These are phyloP conservation scores for Wickerhamomyces bovis DNA, from an alignment of 805 yeast species.

Conservation along the genomic window DNA sequence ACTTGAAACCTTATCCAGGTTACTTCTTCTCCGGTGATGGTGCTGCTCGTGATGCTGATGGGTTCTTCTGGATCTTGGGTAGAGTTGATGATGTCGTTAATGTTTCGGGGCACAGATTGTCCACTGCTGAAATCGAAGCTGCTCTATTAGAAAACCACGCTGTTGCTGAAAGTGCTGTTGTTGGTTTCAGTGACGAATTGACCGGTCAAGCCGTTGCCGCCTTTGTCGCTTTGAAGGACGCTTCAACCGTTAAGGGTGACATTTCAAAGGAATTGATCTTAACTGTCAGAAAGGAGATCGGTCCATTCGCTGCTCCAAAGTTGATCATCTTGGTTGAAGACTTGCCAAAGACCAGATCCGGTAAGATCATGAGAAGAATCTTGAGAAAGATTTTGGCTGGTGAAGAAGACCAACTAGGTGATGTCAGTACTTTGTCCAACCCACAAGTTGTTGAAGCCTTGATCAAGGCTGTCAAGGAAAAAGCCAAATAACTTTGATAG, in stretches of 20 bases:
- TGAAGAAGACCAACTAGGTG: conserved; percentile 79
- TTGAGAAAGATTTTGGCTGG: conserved; percentile 69
- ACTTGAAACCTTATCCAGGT: conserved; percentile 75
- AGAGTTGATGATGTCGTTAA: conserved; percentile 87
- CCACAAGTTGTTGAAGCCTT: conserved; percentile 68
- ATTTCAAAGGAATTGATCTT: conserved; percentile 58
- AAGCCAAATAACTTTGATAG: conserved; percentile 5
- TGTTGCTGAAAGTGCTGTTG: conserved; percentile 78
- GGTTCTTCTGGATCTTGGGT: conserved; percentile 81
- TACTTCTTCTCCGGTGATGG: conserved; percentile 87
- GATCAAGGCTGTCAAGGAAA: conserved; percentile 42
- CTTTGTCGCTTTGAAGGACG: conserved; percentile 64
- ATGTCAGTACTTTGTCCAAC: conserved; percentile 69
- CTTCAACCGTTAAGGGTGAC: conserved; percentile 20
- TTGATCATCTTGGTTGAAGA: conserved; percentile 65
- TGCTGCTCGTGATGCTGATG: conserved; percentile 80
- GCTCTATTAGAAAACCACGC: conserved; percentile 66
- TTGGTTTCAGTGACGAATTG: conserved; percentile 75
- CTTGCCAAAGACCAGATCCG: conserved; percentile 82
- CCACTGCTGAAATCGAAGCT: conserved; percentile 87
- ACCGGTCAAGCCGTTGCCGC: conserved; percentile 88
- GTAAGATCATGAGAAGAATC: conserved; percentile 84
- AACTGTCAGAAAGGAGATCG: conserved; percentile 73
- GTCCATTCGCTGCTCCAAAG: conserved; percentile 85
- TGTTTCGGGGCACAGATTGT: conserved; percentile 79